A percentile compares a stretch with the other conserved stretches of the same genome.
Evolutionary conservation across 2,329 filamentous ascomycete species (phyloP).

Genomic region (Alternaria brassicicola): DNA sequence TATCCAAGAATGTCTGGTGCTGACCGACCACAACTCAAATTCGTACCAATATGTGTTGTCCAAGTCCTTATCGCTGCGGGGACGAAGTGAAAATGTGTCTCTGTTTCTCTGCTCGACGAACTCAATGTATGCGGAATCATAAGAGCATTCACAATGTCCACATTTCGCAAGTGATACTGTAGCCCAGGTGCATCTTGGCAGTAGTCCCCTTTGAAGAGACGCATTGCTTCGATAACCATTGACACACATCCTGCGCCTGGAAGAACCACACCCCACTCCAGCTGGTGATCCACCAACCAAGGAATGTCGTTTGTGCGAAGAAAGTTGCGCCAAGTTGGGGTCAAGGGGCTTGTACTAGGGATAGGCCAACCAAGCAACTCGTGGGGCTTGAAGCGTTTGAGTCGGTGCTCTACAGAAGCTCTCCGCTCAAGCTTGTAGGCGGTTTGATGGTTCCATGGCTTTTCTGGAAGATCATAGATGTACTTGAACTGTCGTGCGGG

Average conservation of each 20-base stretch:
- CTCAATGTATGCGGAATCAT: slow-evolving; percentile 20
- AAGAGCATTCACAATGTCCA: slow-evolving; percentile 27
- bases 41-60: slow-evolving; percentile 6
- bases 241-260: slow-evolving; percentile 54
- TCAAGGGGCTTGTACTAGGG: slow-evolving; percentile 6
- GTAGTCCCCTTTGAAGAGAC: background rate
- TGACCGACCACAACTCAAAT: slow-evolving; percentile 3
- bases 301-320: slow-evolving; percentile 49
- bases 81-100: slow-evolving; percentile 12
- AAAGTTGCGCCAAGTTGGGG: slow-evolving; percentile 53
- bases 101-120: slow-evolving; percentile 11
- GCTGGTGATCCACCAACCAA: slow-evolving; percentile 55
- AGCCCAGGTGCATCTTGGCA: background rate
- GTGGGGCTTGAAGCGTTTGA: slow-evolving; percentile 13
- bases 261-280: slow-evolving; percentile 48
- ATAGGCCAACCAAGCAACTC: slow-evolving; percentile 25
- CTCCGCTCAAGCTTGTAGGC: background rate
- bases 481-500: background rate
- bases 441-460: background rate
- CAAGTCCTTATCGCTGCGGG: slow-evolving; percentile 5
- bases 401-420: slow-evolving; percentile 1
- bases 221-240: slow-evolving; percentile 51
- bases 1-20: background rate
- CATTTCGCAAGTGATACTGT: slow-evolving; percentile 22
- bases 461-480: background rate